Evolutionary conservation across 257 asterid genomes (phyloP), one percentile per base, ranked within the genome.

Genomic region (Vinca minor): DNA sequence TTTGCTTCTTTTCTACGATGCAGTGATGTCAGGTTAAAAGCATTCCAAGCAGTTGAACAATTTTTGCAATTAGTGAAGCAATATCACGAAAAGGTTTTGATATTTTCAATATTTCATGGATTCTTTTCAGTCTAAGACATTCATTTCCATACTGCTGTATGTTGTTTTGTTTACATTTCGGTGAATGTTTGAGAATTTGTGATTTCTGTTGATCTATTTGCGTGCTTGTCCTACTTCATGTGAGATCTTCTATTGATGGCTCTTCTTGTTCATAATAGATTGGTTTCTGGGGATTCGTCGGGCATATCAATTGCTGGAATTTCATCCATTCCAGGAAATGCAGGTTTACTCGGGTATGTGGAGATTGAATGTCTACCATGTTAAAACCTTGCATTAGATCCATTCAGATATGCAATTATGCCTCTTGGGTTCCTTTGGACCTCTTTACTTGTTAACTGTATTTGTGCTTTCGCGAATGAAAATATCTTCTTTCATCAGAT

Each of bases 1-100:
- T 58, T 42, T 66, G 58, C 47, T 50, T 39, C 49, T 12, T 58
- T 71, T 54, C 62, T 62, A 35, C 32, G 72, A 50, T 62, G 49
- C 84, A 92, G 98, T 65, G 96, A 92, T 48, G 97, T 92, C 58
- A 88, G 95, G 64, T 79, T 85, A 52, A 87, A 92, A 78, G 97
- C 97, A 69, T 89, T 85, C 76, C 84, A 87, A 85, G 96, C 96
- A 11, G 96, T 87, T 70, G 98, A 92, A 64, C 98, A 89, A 59
- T 92, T 92, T 78, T 69, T 92, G 87, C 96, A 87, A 69, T 59
- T 87, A 76, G 89, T 92, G 85, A 92, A 81, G 73, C 94, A 89
- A 65, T 65, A 73, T 69, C 80, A 86, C 61, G 95, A 87, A 34
- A 87, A 87, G 96, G 98, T 91, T 59, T 64, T 82, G 3, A n/a